These are phyloP conservation scores for Xylariales sp. DNA, from an alignment of 2,329 filamentous ascomycete genomes.

Conservation along the genomic window DNA sequence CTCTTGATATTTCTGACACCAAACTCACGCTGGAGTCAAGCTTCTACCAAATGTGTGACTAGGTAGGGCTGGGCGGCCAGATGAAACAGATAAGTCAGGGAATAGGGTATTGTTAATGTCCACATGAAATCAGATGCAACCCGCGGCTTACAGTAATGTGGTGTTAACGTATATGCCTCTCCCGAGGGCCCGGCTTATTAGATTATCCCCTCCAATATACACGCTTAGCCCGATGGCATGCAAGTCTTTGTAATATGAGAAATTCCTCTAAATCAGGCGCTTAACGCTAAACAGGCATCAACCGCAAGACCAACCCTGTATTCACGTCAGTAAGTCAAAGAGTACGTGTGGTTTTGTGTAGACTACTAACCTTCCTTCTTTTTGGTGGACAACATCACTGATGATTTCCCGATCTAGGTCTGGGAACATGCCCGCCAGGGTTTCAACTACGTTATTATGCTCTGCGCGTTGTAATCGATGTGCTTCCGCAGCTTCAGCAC, in stretches of 20 bases:
- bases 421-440: constrained; percentile 95
- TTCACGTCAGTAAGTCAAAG: constrained; percentile 33
- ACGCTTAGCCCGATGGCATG: neutral
- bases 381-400: constrained; percentile 94
- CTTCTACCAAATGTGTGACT: constrained; percentile 9
- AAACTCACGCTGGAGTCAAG: constrained; percentile 6
- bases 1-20: constrained; percentile 7
- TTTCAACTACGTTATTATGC: constrained; percentile 92
- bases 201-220: neutral
- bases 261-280: constrained; percentile 46
- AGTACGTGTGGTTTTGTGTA: constrained; percentile 17
- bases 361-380: constrained; percentile 84
- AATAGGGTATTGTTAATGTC: constrained; percentile 30
- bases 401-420: constrained; percentile 94
- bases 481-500: constrained; percentile 88
- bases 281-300: constrained; percentile 83
- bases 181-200: neutral
- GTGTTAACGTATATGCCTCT: constrained; percentile 10
- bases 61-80: constrained; percentile 9
- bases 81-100: constrained; percentile 20
- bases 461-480: constrained; percentile 84
- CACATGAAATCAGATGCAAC: constrained; percentile 23
- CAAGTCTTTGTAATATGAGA: neutral
- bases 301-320: constrained; percentile 83
- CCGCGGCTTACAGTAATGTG: constrained; percentile 24